Conservation (phyloP, 352 stramenopile genomes). For the Pythium phragmitis region DNA sequence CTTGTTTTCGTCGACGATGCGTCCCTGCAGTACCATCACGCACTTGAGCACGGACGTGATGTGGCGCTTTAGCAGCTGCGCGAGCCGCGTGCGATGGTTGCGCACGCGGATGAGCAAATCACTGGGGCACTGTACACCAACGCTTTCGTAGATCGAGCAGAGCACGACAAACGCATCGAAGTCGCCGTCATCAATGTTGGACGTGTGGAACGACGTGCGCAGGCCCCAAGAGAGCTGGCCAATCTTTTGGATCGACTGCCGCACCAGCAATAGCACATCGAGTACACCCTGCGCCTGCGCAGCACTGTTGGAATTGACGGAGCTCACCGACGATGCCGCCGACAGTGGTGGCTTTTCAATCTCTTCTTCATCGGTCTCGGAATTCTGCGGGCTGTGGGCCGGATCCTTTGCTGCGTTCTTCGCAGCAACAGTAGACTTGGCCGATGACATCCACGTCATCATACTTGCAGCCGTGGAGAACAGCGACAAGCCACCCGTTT, state of each 20-base stretch:
- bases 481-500: constrained; percentile 33
- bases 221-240: constrained; percentile 81
- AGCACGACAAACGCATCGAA: constrained; percentile 85
- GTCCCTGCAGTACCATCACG: constrained; percentile 68
- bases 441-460: constrained; percentile 63
- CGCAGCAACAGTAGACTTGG: constrained; percentile 35
- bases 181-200: constrained; percentile 77
- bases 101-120: constrained; percentile 73
- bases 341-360: constrained; percentile 58
- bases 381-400: constrained; percentile 59
- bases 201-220: constrained; percentile 82
- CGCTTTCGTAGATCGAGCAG: constrained; percentile 80
- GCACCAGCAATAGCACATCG: constrained; percentile 76
- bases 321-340: constrained; percentile 54
- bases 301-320: constrained; percentile 48
- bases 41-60: constrained; percentile 70
- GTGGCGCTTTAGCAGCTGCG: constrained; percentile 74
- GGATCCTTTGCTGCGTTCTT: constrained; percentile 15
- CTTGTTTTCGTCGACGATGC: constrained; percentile 78
- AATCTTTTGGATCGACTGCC: constrained; percentile 84
- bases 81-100: constrained; percentile 64
- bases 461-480: constrained; percentile 46
- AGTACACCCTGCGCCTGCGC: constrained; percentile 59
- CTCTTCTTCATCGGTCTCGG: constrained; percentile 76
- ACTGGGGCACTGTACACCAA: constrained; percentile 58